These are phyloP conservation scores for Colletotrichum sansevieriae DNA, from an alignment of 2,329 filamentous ascomycete species.

Conservation along the genomic window DNA sequence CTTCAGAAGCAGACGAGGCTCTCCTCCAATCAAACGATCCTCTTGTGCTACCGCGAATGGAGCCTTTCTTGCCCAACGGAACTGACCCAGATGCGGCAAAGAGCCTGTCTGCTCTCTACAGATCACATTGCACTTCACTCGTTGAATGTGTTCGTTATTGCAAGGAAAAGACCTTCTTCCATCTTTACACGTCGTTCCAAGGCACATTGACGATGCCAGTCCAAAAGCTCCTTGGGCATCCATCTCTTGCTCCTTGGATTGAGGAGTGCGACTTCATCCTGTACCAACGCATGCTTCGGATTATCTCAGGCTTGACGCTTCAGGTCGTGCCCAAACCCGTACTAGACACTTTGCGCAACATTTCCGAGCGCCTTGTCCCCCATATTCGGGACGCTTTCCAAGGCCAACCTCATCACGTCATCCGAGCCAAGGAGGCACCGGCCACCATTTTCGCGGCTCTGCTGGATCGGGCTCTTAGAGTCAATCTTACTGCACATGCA, in stretches of 20 bases:
- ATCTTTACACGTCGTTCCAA: slow-evolving; percentile 94
- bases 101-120: slow-evolving; percentile 87
- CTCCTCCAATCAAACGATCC: slow-evolving; percentile 74
- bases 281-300: slow-evolving; percentile 97
- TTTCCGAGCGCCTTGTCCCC: slow-evolving; percentile 82
- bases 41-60: slow-evolving; percentile 87
- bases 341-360: slow-evolving; percentile 86
- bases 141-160: slow-evolving; percentile 96
- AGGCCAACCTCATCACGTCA: slow-evolving; percentile 85
- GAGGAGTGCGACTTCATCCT: slow-evolving; percentile 95
- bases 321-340: slow-evolving; percentile 93
- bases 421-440: slow-evolving; percentile 88
- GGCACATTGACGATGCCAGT: slow-evolving; percentile 97
- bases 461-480: slow-evolving; percentile 86
- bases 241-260: slow-evolving; percentile 89
- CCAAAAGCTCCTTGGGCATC: slow-evolving; percentile 88
- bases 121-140: slow-evolving; percentile 93
- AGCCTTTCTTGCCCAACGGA: slow-evolving; percentile 81
- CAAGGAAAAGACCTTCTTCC: slow-evolving; percentile 96
- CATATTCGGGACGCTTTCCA: slow-evolving; percentile 90
- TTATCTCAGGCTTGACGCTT: slow-evolving; percentile 87
- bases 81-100: slow-evolving; percentile 90
- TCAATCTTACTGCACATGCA: slow-evolving; percentile 94
- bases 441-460: slow-evolving; percentile 90
- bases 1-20: slow-evolving; percentile 66